phyloP scores from a whole-genome alignment of 176 grass and related monocot genomes.

The Eragrostis nindensis region DNA sequence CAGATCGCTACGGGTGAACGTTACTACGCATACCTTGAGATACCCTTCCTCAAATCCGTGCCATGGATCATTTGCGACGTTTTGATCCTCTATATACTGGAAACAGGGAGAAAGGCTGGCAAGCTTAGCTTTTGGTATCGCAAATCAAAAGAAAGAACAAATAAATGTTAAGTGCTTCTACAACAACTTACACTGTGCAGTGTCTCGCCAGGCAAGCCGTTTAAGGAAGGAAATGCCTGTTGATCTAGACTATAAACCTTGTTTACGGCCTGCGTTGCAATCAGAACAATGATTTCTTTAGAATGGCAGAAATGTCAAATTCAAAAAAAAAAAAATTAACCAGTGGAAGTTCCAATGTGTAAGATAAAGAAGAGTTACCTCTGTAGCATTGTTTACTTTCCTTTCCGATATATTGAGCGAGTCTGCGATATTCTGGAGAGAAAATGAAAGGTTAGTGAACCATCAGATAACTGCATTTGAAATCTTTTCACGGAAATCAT shows the following conservation, averaged over 20 bases:
- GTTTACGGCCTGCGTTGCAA: slow-evolving; percentile 62
- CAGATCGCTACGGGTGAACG: slow-evolving; percentile 1
- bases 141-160: not conserved
- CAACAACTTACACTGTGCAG: slow-evolving; percentile 74
- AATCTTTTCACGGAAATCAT: not conserved
- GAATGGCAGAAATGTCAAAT: slow-evolving; percentile 36
- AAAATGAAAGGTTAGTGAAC: slow-evolving; percentile 22
- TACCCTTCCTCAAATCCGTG: slow-evolving; percentile 78
- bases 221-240: slow-evolving; percentile 80
- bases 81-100: slow-evolving; percentile 81
- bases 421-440: slow-evolving; percentile 74
- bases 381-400: slow-evolving; percentile 83
- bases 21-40: slow-evolving; percentile 68
- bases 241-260: slow-evolving; percentile 91
- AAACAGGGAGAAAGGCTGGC: not conserved
- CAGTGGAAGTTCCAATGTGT: slow-evolving; percentile 1
- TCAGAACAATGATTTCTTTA: slow-evolving; percentile 30
- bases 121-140: slow-evolving; percentile 1
- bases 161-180: slow-evolving; percentile 18
- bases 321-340: too few species aligned
- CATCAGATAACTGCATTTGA: not conserved
- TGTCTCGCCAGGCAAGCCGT: slow-evolving; percentile 72
- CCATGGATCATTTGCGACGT: slow-evolving; percentile 85
- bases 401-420: slow-evolving; percentile 76
- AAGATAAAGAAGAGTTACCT: slow-evolving; percentile 48